A percentile compares a stretch with the other conserved stretches of the same genome.
Evolutionary conservation across 1,284 basidiomycete species (phyloP).

Genomic region (Marasmius oreades): DNA sequence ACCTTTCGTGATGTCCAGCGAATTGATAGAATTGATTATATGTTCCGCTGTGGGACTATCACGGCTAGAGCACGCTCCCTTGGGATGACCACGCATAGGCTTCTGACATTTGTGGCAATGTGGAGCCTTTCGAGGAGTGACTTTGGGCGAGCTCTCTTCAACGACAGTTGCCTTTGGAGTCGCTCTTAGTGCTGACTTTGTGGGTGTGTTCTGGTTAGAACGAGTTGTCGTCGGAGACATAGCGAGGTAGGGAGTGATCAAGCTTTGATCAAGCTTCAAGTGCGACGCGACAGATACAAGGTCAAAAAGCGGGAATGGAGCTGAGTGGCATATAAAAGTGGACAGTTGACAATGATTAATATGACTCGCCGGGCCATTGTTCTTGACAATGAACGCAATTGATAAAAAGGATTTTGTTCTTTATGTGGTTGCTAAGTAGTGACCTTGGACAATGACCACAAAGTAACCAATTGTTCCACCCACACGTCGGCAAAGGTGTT

Average conservation of each 20-base stretch:
- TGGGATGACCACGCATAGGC: slow-evolving; percentile 52
- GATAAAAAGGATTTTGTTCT: too few species aligned
- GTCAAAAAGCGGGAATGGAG: too few species aligned
- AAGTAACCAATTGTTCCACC: too few species aligned
- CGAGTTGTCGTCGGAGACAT: slow-evolving; percentile 12
- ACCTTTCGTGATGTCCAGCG: background rate
- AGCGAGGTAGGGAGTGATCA: background rate
- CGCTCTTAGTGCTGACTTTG: slow-evolving; percentile 6
- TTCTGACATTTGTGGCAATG: slow-evolving; percentile 51
- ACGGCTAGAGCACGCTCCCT: slow-evolving; percentile 47
- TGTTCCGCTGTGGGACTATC: slow-evolving; percentile 16
- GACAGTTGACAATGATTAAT: too few species aligned
- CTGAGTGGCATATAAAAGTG: too few species aligned
- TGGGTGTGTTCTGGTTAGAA: slow-evolving; percentile 6
- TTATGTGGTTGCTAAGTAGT: too few species aligned
- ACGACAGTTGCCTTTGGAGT: background rate
- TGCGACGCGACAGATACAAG: background rate
- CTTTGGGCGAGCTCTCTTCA: slow-evolving; percentile 18
- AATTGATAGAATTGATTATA: background rate
- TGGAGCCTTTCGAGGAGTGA: slow-evolving; percentile 39
- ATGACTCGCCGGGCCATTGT: too few species aligned
- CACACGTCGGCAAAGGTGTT: too few species aligned
- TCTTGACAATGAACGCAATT: too few species aligned
- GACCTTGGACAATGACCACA: too few species aligned
- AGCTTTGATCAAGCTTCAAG: background rate